Evolutionary conservation across 2,329 filamentous ascomycete genomes (phyloP), one percentile per base, ranked within the genome.

Genomic region (Diaporthe sp.): DNA sequence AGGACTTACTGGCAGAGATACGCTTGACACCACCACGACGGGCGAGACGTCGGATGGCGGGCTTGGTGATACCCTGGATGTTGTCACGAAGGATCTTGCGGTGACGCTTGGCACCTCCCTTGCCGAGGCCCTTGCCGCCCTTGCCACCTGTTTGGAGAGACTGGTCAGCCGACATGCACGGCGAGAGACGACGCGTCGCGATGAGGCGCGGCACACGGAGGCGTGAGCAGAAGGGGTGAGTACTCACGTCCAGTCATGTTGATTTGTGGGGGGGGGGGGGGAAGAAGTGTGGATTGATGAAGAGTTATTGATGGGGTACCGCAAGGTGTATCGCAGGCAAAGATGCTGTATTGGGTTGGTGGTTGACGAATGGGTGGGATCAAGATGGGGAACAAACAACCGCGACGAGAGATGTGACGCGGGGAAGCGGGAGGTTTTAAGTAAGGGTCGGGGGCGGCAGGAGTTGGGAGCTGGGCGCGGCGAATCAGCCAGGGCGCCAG

Each of bases 1-100:
- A 30, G 65, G 42, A 88, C 90, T 85, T 91, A 94, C 92, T 97
- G 85, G 96, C 96, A 83, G 95, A 98, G 83, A 98, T 98, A 97
- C 96, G 96, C 94, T 98, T 98, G 91, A 98, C 96, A 96, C 96
- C 96, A 87, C 96, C 96, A 97, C 96, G 95, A 89, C 96, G 96
- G 79, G 96, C 96, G 86, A 98, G 95, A 97, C 96, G 96, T 84
- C 96, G 94, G 88, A 98, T 98, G 82, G 96, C 96, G 82, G 96
- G 96, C 94, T 98, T 98, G 84, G 96, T 98, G 85, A 98, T 98
- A 89, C 96, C 96, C 90, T 98, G 96, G 85, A 98, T 98, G 94
- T 98, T 98, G 94, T 98, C 96, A 88, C 96, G 95, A 87, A 98
- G 92, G 90, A 98, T 98, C 94, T 98, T 98, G 84, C 96, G 93